Conservation (phyloP, 176 grass and related monocot species). For the Oryza officinalis region DNA sequence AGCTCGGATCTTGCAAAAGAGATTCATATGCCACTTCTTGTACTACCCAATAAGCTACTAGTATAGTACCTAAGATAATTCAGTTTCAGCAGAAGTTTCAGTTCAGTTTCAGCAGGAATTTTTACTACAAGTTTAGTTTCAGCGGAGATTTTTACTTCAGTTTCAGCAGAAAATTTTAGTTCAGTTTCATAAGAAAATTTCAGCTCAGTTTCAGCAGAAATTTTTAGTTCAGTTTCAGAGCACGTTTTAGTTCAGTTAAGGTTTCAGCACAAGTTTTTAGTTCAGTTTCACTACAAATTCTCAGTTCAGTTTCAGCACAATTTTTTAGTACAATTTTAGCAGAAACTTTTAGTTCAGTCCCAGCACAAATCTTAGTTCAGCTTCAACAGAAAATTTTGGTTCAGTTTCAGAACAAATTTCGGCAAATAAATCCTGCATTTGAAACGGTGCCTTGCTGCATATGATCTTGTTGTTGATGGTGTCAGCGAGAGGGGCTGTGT, state of each 20-base stretch:
- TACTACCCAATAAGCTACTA: too few relatives aligned
- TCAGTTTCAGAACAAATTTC: not conserved
- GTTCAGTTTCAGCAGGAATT: not conserved
- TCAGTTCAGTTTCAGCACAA: not conserved
- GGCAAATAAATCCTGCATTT: not conserved
- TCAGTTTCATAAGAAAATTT: too few relatives aligned
- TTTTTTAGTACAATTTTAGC: not conserved
- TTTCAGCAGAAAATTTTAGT: not conserved
- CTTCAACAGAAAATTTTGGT: too few relatives aligned
- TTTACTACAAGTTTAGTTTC: too few relatives aligned
- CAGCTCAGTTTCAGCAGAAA: too few relatives aligned
- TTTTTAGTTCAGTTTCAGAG: not conserved
- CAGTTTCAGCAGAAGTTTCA: too few relatives aligned
- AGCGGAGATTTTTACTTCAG: too few relatives aligned
- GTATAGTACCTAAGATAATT: too few relatives aligned
- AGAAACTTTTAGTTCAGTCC: not conserved
- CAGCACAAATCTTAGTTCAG: too few relatives aligned
- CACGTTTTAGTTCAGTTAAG: not conserved
- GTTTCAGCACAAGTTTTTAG: too few relatives aligned
- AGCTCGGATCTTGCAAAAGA: not conserved
- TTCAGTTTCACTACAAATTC: not conserved
- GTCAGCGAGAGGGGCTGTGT: not conserved
- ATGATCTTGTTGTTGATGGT: not conserved
- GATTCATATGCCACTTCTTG: not conserved
- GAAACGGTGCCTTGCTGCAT: not conserved